Conservation (phyloP, 169 alveolate species). For the Perkinsus marinus region DNA sequence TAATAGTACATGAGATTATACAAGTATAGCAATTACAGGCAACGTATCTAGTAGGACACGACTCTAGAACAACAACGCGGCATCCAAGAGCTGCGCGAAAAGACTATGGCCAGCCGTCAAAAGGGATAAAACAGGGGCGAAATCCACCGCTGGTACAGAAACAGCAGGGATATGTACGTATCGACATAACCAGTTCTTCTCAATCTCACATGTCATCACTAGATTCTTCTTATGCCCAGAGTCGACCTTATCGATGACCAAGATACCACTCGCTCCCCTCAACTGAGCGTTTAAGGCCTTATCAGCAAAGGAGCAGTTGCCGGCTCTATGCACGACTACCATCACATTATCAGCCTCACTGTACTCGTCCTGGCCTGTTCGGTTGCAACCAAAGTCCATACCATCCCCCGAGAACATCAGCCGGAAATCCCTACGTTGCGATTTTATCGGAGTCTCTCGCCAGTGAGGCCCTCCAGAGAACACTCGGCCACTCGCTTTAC, state of each 20-base stretch:
- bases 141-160: not conserved
- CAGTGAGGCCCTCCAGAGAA: not conserved
- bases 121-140: not conserved
- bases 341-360: not conserved
- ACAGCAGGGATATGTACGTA: not conserved
- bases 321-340: not conserved
- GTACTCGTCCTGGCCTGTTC: not conserved
- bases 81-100: not conserved
- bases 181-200: not conserved
- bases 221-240: not conserved
- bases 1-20: too few species aligned
- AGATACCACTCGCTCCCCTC: not conserved
- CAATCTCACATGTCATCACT: not conserved
- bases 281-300: not conserved
- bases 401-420: not conserved
- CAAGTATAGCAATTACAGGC: too few species aligned
- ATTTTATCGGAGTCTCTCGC: not conserved
- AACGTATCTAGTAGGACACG: too few species aligned
- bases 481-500: not conserved
- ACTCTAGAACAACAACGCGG: not conserved
- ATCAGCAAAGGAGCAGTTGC: not conserved
- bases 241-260: not conserved
- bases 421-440: not conserved
- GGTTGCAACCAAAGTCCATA: not conserved
- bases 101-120: not conserved